A percentile compares a stretch with the other conserved stretches of the same genome.
Evolutionary conservation across 345 rosid genomes (phyloP).

Genomic region (Passiflora organensis): DNA sequence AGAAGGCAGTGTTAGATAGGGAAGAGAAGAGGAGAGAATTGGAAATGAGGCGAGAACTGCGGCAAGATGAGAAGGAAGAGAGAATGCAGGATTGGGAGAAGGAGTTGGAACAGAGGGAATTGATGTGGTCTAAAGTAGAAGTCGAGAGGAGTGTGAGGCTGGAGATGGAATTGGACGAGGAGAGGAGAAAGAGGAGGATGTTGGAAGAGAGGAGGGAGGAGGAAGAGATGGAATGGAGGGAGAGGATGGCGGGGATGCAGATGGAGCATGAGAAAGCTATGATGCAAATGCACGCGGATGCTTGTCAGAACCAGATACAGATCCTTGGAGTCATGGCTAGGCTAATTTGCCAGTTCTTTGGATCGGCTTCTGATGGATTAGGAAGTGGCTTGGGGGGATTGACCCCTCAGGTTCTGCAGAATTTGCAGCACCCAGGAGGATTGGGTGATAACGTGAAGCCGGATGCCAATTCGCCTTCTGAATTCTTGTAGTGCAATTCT

Average conservation of each 20-base stretch:
- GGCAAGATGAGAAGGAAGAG: conserved; percentile 33
- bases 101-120: conserved; percentile 54
- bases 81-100: conserved; percentile 38
- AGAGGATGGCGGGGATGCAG: conserved; percentile 52
- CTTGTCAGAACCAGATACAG: conserved; percentile 73
- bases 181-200: conserved; percentile 43
- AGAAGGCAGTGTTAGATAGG: conserved; percentile 32
- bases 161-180: conserved; percentile 47
- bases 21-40: conserved; percentile 40
- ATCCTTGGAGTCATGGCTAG: conserved; percentile 61
- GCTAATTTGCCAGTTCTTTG: conserved; percentile 57
- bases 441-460: conserved; percentile 53
- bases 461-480: conserved; percentile 64
- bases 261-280: conserved; percentile 65
- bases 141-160: conserved; percentile 38
- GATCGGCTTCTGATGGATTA: conserved; percentile 48
- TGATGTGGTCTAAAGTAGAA: conserved; percentile 43
- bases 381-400: conserved; percentile 46
- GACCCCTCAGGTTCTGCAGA: conserved; percentile 61
- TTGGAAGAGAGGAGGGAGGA: conserved; percentile 64
- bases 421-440: conserved; percentile 62
- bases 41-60: conserved; percentile 33
- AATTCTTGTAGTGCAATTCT: conserved; percentile 37
- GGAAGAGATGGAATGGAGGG: conserved; percentile 81
- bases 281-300: conserved; percentile 70